Evolutionary conservation across 2,329 filamentous ascomycete species (phyloP).

Genomic region (Xylaria sp.): DNA sequence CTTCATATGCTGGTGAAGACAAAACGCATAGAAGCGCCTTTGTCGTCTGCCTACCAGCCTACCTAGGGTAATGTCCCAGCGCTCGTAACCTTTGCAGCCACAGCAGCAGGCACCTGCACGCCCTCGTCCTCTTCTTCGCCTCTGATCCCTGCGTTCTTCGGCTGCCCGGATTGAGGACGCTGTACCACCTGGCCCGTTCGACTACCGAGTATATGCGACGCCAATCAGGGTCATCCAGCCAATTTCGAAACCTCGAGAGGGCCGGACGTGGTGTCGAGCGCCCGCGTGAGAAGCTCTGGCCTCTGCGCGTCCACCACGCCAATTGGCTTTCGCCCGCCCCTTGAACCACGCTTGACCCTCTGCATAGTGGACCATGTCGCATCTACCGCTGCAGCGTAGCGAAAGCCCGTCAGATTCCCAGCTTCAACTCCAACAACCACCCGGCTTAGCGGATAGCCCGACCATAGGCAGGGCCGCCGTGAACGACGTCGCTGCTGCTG

Average conservation of each 20-base stretch:
- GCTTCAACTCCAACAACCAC: conserved; percentile 18
- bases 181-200: conserved; percentile 12
- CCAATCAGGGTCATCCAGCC: conserved; percentile 50
- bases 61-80: conserved; percentile 1
- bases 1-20: background rate
- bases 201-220: conserved; percentile 46
- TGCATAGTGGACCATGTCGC: conserved; percentile 56
- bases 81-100: conserved; percentile 7
- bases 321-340: conserved; percentile 35
- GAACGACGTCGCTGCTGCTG: conserved; percentile 28
- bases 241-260: conserved; percentile 42
- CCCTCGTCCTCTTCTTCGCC: conserved; percentile 20
- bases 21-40: background rate
- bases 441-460: conserved; percentile 48
- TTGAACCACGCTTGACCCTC: conserved; percentile 29
- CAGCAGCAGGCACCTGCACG: conserved; percentile 19
- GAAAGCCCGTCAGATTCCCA: conserved; percentile 43
- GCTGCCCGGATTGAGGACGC: conserved; percentile 19
- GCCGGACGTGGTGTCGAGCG: conserved; percentile 34
- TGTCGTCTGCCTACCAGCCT: background rate
- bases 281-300: conserved; percentile 38
- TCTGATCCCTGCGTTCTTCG: conserved; percentile 20
- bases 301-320: conserved; percentile 32
- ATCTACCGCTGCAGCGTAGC: conserved; percentile 52
- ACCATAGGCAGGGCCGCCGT: conserved; percentile 47